Conservation (phyloP, 768 basidiomycete species). For the Termitomyces sp. region DNA sequence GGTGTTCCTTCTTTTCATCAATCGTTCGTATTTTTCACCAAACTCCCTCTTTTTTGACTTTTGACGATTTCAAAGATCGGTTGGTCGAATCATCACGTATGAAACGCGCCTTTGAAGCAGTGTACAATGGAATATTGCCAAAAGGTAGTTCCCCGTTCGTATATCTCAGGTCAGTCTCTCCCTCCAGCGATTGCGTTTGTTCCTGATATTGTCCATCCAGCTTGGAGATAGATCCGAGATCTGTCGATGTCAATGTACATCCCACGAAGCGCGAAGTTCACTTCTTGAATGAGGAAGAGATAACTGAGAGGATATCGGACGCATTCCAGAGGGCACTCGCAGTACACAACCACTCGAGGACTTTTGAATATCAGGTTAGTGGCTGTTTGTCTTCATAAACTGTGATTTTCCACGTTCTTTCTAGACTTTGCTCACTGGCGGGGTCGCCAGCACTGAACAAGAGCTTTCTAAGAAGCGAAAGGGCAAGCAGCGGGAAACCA, state of each 20-base stretch:
- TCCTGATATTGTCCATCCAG: constrained; percentile 32
- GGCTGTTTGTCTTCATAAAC: not conserved
- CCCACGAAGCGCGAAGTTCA: constrained; percentile 97
- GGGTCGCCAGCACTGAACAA: constrained; percentile 30
- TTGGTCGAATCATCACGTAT: constrained; percentile 86
- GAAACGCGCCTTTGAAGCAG: constrained; percentile 81
- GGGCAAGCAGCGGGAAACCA: constrained; percentile 33
- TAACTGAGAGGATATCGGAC: constrained; percentile 75
- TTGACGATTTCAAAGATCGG: constrained; percentile 54
- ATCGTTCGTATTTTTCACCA: constrained; percentile 52
- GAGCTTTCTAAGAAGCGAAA: constrained; percentile 31
- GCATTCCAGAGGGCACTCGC: constrained; percentile 64
- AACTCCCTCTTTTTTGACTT: not conserved
- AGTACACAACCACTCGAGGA: constrained; percentile 59
- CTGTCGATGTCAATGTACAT: constrained; percentile 96
- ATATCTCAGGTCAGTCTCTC: constrained; percentile 75
- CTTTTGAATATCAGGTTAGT: constrained; percentile 69
- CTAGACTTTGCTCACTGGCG: constrained; percentile 62
- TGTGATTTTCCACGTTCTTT: not conserved
- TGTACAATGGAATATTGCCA: constrained; percentile 81
- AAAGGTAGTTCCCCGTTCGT: constrained; percentile 90
- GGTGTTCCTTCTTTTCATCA: constrained; percentile 88
- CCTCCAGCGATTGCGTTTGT: not conserved
- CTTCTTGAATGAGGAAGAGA: constrained; percentile 87
- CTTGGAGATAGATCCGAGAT: constrained; percentile 76